Evolutionary conservation across 2,329 filamentous ascomycete species (phyloP), one percentile per base, ranked within the genome.

Genomic region (Blastomyces silverae): DNA sequence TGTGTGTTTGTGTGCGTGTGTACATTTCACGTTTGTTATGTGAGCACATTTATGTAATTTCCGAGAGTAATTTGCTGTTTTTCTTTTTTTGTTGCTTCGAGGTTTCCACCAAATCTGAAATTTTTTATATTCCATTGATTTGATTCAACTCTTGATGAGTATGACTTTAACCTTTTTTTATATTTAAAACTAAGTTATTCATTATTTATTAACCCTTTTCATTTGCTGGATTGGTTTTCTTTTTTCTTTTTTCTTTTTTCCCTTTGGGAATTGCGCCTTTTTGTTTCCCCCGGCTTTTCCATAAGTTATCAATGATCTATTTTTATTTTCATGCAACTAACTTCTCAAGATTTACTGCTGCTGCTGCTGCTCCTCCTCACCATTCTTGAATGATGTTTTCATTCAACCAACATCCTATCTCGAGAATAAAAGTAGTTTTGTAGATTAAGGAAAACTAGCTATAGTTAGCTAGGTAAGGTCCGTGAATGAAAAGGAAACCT

Each of bases 41-140:
- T 59, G 56, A 28, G 37, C 56, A 59, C 56, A 59, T 53, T 15
- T 25, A 53, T 59, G 56, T 44, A 59, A 42, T 59, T 59, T 59
- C 56, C 56, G 22, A 44, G 8, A 37, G 11, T 39, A 39, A 39
- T 13, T 39, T 39, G 34, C 34, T 13, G 10, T 4, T 52, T 13
- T 52, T 59, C 25, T 1, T 17, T 39, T 25, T 59, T 44, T 13
- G 8, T 28, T 20, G 17, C 39, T 17, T 42, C 5, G 8, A 57
- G 55, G 7, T 22, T 37, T 37, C 8, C 10, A 13, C 37, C 7
- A 39, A 39, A 57, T 34, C 53, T 22, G 31, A 39, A 39, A 22
- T 25, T 57, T 57, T 57, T 37, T 39, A 3, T 13, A 34, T 17
- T 56, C 10, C 10, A 28, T 39, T 39, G 17, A 39, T 57, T 22